phyloP scores from a whole-genome alignment of 2,329 filamentous ascomycete genomes.

The Fusarium hainanense region DNA sequence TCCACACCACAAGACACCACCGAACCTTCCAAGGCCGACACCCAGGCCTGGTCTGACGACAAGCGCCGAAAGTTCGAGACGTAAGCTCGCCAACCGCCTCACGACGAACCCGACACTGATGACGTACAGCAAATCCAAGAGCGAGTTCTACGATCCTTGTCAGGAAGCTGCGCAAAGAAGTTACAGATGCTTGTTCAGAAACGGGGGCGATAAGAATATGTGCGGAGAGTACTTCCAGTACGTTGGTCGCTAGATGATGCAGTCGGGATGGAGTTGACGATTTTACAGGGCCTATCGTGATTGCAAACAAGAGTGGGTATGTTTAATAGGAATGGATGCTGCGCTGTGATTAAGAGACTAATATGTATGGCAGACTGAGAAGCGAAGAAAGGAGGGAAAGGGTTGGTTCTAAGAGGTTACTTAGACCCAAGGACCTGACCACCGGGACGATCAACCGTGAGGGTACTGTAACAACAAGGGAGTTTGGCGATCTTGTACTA shows the following conservation, averaged over 20 bases:
- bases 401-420: constrained; percentile 39
- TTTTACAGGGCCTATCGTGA: constrained; percentile 83
- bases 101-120: not conserved
- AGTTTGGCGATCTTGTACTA: constrained; percentile 21
- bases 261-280: constrained; percentile 29
- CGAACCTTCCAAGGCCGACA: constrained; percentile 3
- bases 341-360: not conserved
- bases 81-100: constrained; percentile 54
- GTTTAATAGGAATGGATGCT: not conserved
- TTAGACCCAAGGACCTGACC: not conserved
- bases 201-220: constrained; percentile 87
- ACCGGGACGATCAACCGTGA: not conserved
- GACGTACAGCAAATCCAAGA: constrained; percentile 78
- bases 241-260: constrained; percentile 47
- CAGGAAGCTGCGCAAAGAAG: constrained; percentile 90
- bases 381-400: constrained; percentile 48
- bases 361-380: constrained; percentile 44
- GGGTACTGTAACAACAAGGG: constrained; percentile 18
- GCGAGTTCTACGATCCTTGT: constrained; percentile 94
- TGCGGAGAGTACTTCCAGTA: constrained; percentile 97
- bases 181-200: constrained; percentile 88
- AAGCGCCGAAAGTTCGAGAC: constrained; percentile 72
- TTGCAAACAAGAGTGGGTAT: constrained; percentile 94
- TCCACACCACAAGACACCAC: constrained; percentile 34
- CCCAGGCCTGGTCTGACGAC: constrained; percentile 65